Base-by-base conservation (phyloP, 768 basidiomycete species). In the Lactifluus rugatus region DNA sequence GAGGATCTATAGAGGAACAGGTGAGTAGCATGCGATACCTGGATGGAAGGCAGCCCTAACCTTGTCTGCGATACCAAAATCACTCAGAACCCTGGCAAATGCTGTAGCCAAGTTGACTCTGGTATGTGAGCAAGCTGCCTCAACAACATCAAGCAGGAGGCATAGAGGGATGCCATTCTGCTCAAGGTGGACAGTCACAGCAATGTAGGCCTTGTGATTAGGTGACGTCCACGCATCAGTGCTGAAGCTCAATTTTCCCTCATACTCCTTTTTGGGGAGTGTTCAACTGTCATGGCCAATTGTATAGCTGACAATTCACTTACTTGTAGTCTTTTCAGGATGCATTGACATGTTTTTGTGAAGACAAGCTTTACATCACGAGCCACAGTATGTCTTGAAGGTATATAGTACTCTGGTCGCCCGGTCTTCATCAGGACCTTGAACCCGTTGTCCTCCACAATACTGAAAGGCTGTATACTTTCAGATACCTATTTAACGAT, bases 161-260 rank as follows among this genome's bases (percentile, higher is more conserved):
- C 57, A 52, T 0, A 73, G 31, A 0, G 67, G 70, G 6, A 55
- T 48, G 0, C 73, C 71, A 0, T 73, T 45, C 1, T 67, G 31
- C 44, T 72, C 70, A 25, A 73, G 62, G 47, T 76, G 73, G 3
- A 72, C 70, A 0, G 65, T 67, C 3, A 73, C 49, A 0, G 70
- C 70, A 0, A 74, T 53, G 42, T 64, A 72, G 0, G 69, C 70
- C 10, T 64, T 51, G 48, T 74, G 69, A 49, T 75, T 75, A 0
- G 70, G 71, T 0, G 70, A 72, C 0, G 70, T 73, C 75, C 74
- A 76, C 0, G 66, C 66, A 58, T 76, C 72, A 0, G 70, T 71
- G 0, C 64, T 65, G 52, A 74, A 73, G 52, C 57, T 72, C 2
- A 76, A 41, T 1, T 49, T 34, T 0, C 73, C 70, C 0, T 69